A percentile compares a stretch with the other conserved stretches of the same genome.
These are phyloP conservation scores for Lipomyces yamanashiensis DNA, from an alignment of 805 yeast genomes.

Conservation along the genomic window DNA sequence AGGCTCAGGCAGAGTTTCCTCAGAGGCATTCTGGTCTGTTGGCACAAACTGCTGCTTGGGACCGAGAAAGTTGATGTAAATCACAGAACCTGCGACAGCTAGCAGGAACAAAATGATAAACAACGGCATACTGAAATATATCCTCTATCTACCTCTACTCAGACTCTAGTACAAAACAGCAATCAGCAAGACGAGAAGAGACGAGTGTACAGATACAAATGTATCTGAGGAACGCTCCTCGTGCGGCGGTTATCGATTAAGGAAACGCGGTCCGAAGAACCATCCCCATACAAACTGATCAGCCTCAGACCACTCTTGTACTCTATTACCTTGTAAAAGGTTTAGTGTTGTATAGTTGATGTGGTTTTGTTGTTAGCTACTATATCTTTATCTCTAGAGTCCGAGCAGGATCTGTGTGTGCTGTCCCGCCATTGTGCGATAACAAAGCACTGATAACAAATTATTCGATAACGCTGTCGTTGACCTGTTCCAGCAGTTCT, in stretches of 20 bases:
- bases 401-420: too few species aligned
- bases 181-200: neutral
- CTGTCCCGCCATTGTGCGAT: too few species aligned
- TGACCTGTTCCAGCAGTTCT: too few species aligned
- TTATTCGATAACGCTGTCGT: too few species aligned
- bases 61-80: neutral
- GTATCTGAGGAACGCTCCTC: neutral
- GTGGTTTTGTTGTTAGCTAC: too few species aligned
- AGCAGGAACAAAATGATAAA: neutral
- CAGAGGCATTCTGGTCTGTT: neutral
- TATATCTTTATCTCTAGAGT: too few species aligned
- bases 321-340: too few species aligned
- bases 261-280: constrained; percentile 17
- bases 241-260: constrained; percentile 1
- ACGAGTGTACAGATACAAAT: neutral
- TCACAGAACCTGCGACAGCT: constrained; percentile 1
- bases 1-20: constrained; percentile 48
- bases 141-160: neutral
- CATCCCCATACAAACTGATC: too few species aligned
- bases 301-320: too few species aligned
- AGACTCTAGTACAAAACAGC: neutral
- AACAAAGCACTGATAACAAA: too few species aligned
- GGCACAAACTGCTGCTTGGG: neutral
- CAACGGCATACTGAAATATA: neutral
- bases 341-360: too few species aligned